Conservation (phyloP, 345 rosid genomes). For the Geranium rotundifolium region DNA sequence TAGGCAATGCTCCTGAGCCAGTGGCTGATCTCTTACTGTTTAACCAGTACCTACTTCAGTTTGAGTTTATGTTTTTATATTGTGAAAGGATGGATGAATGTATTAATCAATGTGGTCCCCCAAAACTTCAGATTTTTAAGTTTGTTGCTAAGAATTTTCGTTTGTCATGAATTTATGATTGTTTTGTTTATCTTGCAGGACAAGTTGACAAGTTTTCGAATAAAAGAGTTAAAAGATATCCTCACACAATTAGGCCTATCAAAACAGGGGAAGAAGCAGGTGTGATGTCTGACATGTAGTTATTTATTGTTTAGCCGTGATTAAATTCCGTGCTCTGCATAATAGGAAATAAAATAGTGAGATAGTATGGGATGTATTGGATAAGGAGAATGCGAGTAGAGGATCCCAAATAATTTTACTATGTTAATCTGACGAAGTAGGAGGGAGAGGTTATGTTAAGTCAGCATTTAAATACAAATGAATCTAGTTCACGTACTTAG, state of each 20-base stretch:
- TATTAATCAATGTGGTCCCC: not conserved
- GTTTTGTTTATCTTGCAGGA: slow-evolving; percentile 34
- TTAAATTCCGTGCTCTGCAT: no score
- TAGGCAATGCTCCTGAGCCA: not conserved
- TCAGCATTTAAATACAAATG: not conserved
- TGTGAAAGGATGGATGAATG: not conserved
- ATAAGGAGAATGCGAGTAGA: no score
- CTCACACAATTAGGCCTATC: slow-evolving; percentile 76
- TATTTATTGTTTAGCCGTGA: not conserved
- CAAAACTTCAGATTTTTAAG: not conserved
- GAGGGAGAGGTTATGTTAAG: not conserved
- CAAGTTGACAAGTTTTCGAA: slow-evolving; percentile 68
- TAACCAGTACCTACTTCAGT: not conserved
- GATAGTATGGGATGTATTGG: no score
- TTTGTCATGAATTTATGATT: slow-evolving; percentile 2
- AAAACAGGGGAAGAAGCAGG: slow-evolving; percentile 98
- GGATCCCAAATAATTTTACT: no score
- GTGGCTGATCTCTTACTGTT: not conserved
- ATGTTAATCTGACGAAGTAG: not conserved
- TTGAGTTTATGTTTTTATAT: no score
- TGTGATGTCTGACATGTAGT: slow-evolving; percentile 11
- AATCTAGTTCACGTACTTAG: not conserved
- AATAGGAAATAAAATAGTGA: no score
- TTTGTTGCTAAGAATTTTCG: not conserved
- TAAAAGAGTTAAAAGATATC: slow-evolving; percentile 95